These are phyloP conservation scores for Suillus bovinus DNA, from an alignment of 768 basidiomycete species.

Conservation along the genomic window DNA sequence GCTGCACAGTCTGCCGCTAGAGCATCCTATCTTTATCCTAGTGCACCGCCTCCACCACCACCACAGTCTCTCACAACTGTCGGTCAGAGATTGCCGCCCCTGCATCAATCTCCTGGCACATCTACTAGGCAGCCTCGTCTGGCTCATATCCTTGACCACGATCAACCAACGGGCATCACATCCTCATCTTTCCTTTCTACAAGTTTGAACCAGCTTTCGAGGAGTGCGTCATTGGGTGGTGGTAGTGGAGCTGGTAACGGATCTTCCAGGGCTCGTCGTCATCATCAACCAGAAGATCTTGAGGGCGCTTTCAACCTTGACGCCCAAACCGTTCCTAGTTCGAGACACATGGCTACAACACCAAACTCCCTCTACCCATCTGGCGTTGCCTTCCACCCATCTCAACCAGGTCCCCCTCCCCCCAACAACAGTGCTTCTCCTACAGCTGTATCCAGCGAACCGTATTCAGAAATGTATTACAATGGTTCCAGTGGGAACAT, in stretches of 20 bases:
- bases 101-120: slow-evolving; percentile 47
- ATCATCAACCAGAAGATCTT: slow-evolving; percentile 69
- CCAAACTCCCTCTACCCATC: slow-evolving; percentile 57
- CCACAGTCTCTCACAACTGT: slow-evolving; percentile 42
- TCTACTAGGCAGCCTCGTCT: slow-evolving; percentile 61
- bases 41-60: slow-evolving; percentile 42
- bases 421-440: slow-evolving; percentile 38
- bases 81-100: slow-evolving; percentile 48
- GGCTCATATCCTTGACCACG: slow-evolving; percentile 66
- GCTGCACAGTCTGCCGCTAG: slow-evolving; percentile 49
- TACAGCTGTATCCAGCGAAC: slow-evolving; percentile 37
- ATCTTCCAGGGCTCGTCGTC: slow-evolving; percentile 56
- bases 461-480: slow-evolving; percentile 64
- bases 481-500: slow-evolving; percentile 47
- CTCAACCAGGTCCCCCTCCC: slow-evolving; percentile 39
- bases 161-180: slow-evolving; percentile 45
- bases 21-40: slow-evolving; percentile 54
- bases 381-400: slow-evolving; percentile 58
- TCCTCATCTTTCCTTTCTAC: slow-evolving; percentile 53
- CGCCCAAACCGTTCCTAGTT: slow-evolving; percentile 18
- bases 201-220: slow-evolving; percentile 53
- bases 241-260: slow-evolving; percentile 38
- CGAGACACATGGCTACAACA: slow-evolving; percentile 29
- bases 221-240: slow-evolving; percentile 65
- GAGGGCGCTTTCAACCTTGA: slow-evolving; percentile 51